A percentile compares a stretch with the other conserved stretches of the same genome.
Evolutionary conservation across 495 filamentous ascomycete species (phyloP).

Genomic region (Aspergillus cristatus): DNA sequence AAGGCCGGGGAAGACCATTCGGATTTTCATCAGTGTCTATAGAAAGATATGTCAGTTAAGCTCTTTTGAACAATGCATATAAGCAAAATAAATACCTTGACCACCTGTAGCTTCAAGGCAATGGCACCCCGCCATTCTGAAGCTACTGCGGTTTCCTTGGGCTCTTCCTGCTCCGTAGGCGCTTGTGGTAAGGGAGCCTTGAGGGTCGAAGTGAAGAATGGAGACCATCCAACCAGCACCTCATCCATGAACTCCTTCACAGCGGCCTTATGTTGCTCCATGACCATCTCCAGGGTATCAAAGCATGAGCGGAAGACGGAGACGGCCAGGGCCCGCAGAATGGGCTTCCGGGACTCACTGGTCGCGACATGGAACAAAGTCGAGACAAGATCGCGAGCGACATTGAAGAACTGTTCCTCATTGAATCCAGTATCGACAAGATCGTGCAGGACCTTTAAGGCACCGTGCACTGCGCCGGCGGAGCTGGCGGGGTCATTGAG

Average conservation of each 20-base stretch:
- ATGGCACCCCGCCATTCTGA: conserved; percentile 67
- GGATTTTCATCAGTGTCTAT: conserved; percentile 82
- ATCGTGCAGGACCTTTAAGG: conserved; percentile 77
- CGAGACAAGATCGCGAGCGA: conserved; percentile 74
- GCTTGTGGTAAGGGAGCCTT: conserved; percentile 59
- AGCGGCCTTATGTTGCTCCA: conserved; percentile 76
- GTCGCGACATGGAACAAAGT: conserved; percentile 74
- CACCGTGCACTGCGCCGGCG: conserved; percentile 76
- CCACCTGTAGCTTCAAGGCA: conserved; percentile 77
- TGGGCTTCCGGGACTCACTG: conserved; percentile 61
- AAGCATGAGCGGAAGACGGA: conserved; percentile 85
- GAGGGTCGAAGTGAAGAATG: conserved; percentile 71
- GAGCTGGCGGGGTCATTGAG: conserved; percentile 56
- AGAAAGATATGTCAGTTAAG: neutral
- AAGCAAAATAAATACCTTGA: conserved; percentile 48
- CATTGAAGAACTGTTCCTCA: conserved; percentile 87
- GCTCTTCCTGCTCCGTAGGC: conserved; percentile 48
- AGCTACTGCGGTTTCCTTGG: conserved; percentile 34
- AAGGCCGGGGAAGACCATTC: conserved; percentile 70
- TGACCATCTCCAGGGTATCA: conserved; percentile 89
- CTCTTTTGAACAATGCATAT: neutral
- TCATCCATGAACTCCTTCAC: conserved; percentile 86
- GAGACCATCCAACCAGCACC: conserved; percentile 70
- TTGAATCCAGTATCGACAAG: conserved; percentile 86
- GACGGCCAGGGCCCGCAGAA: conserved; percentile 71